Conservation (phyloP, 495 filamentous ascomycete genomes). For the Xylaria bambusicola region DNA sequence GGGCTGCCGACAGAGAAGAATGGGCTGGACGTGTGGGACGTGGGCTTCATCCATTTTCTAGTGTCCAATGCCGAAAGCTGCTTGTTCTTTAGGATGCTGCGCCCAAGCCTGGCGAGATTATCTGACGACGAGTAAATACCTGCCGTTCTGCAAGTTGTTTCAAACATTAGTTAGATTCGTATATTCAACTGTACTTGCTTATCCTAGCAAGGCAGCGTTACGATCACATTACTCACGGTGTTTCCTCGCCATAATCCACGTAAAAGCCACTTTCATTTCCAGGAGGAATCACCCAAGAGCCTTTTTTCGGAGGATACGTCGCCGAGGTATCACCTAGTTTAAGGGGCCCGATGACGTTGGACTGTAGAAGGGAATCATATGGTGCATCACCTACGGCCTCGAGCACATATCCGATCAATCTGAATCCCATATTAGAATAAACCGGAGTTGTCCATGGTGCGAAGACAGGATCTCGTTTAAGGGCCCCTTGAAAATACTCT, state of each 20-base stretch:
- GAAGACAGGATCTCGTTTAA: conserved; percentile 18
- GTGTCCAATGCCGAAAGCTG: conserved; percentile 41
- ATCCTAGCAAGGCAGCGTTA: background rate
- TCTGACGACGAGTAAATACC: conserved; percentile 42
- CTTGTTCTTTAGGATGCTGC: conserved; percentile 44
- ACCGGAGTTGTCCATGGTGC: conserved; percentile 17
- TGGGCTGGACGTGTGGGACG: conserved; percentile 36
- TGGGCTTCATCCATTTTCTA: conserved; percentile 50
- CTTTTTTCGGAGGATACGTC: background rate
- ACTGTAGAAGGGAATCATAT: background rate
- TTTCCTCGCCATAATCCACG: conserved; percentile 1
- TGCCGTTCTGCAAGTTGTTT: background rate
- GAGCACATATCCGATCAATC: conserved; percentile 12
- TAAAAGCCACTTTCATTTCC: background rate
- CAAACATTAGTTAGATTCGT: background rate
- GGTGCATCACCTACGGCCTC: background rate
- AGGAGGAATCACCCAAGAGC: background rate
- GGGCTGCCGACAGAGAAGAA: conserved; percentile 44
- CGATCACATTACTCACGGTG: background rate
- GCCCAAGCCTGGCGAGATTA: conserved; percentile 44
- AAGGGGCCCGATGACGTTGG: background rate
- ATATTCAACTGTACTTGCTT: background rate
- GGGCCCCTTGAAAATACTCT: conserved; percentile 18
- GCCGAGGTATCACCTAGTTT: background rate
- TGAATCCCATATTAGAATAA: conserved; percentile 20